Conservation (phyloP, 1,284 basidiomycete genomes). For the Boletus nobilissimus region DNA sequence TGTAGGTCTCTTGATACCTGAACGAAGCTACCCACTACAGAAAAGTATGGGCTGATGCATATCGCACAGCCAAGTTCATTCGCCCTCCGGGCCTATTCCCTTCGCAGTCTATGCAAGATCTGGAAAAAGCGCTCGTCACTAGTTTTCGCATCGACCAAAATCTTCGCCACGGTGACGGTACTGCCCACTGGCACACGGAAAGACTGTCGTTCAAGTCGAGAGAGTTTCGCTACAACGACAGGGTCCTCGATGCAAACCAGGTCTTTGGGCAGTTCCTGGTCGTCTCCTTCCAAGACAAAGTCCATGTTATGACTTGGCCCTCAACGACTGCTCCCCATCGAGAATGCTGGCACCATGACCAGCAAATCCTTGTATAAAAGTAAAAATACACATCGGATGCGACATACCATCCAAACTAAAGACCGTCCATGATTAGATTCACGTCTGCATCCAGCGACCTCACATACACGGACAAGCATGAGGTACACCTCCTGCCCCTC, state of each 20-base stretch:
- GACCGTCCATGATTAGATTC: too few relatives aligned
- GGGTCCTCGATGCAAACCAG: constrained; percentile 4
- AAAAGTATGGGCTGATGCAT: constrained; percentile 31
- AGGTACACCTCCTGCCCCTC: constrained; percentile 18
- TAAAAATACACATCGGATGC: too few relatives aligned
- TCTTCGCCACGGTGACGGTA: neutral
- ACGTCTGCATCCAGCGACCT: too few relatives aligned
- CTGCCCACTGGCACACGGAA: neutral
- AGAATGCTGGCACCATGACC: too few relatives aligned
- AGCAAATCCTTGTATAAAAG: too few relatives aligned
- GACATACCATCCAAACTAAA: too few relatives aligned
- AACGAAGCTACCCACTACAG: constrained; percentile 12
- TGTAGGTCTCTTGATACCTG: constrained; percentile 35
- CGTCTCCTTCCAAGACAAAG: constrained; percentile 27
- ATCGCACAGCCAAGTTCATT: constrained; percentile 31
- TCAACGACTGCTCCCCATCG: too few relatives aligned
- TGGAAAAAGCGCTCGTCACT: constrained; percentile 26
- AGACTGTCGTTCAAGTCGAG: constrained; percentile 4
- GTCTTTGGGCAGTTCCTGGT: constrained; percentile 36
- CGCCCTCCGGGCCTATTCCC: constrained; percentile 36
- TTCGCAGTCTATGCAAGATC: constrained; percentile 26
- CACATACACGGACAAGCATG: constrained; percentile 56
- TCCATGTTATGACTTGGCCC: constrained; percentile 37
- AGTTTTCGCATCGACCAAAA: constrained; percentile 23
- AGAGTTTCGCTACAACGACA: constrained; percentile 27